Evolutionary conservation across 768 basidiomycete genomes (phyloP), one percentile per base, ranked within the genome.

Genomic region (Leucocoprinus birnbaumii): DNA sequence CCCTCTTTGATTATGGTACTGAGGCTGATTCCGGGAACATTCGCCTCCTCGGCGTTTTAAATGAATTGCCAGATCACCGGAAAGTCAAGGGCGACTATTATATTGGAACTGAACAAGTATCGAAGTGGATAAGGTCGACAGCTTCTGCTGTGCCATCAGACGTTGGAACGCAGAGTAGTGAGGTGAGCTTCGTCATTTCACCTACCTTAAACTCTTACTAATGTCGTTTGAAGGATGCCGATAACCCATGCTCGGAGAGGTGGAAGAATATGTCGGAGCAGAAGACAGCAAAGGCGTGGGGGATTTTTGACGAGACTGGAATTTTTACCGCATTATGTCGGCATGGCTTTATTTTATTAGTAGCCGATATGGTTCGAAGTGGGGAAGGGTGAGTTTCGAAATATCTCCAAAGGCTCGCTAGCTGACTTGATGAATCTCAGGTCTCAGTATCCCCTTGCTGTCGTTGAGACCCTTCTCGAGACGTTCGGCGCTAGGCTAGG

Each of bases 251-350:
- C 51, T 53, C 54, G 0, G 49, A 56, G 5, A 47, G 56, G 0
- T 69, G 68, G 68, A 31, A 31, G 31, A 66, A 67, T 40, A 64
- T 67, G 62, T 44, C 53, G 2, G 50, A 54, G 6, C 58, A 68
- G 4, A 10, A 54, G 1, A 59, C 58, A 0, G 48, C 54, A 18
- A 42, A 57, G 8, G 63, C 63, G 59, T 69, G 67, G 70, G 65
- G 60, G 0, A 59, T 71, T 0, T 72, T 68, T 57, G 63, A 68
- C 14, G 67, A 70, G 58, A 68, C 68, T 0, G 67, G 70, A 0
- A 47, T 68, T 2, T 71, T 69, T 22, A 35, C 69, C 2, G 54
- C 59, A 1, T 56, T 67, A 0, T 72, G 71, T 54, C 57, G 58
- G 0, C 71, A 71, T 56, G 69, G 68, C 0, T 64, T 65, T 45